These are phyloP conservation scores for Hirsutella minnesotensis DNA, from an alignment of 2,329 filamentous ascomycete species.

Conservation along the genomic window DNA sequence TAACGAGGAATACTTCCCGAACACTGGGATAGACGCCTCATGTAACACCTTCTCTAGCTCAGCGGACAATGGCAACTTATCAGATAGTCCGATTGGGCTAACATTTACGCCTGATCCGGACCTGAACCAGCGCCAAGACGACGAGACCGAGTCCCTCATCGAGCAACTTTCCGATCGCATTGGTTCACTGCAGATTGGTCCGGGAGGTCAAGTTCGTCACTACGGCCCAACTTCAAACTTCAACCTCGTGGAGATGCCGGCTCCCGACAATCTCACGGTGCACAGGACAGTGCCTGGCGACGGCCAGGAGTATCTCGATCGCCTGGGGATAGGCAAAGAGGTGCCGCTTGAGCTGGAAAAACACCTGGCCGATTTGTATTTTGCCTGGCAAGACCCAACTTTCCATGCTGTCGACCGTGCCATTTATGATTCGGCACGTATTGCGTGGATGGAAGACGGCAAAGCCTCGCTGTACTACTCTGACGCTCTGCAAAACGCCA, in stretches of 20 bases:
- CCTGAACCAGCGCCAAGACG: conserved; percentile 7
- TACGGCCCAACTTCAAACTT: conserved; percentile 16
- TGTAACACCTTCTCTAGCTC: too few relatives aligned
- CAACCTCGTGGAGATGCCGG: conserved; percentile 13
- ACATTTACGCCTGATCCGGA: conserved; percentile 4
- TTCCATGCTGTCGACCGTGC: conserved; percentile 13
- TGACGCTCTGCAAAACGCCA: conserved; percentile 14
- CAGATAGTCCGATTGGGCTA: conserved; percentile 3
- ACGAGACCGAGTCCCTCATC: conserved; percentile 13
- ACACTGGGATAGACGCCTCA: too few relatives aligned
- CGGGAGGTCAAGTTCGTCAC: conserved; percentile 11
- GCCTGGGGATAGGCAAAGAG: conserved; percentile 9
- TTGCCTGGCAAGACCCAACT: conserved; percentile 11
- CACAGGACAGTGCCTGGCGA: conserved; percentile 14
- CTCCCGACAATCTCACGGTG: conserved; percentile 10
- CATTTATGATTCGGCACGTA: conserved; percentile 9
- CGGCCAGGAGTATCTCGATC: conserved; percentile 13
- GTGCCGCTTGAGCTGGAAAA: conserved; percentile 8
- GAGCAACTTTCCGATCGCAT: conserved; percentile 15
- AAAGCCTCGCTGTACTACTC: conserved; percentile 16
- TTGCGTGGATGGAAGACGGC: conserved; percentile 7
- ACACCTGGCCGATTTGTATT: conserved; percentile 10
- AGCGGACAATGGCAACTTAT: too few relatives aligned
- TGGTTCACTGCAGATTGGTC: conserved; percentile 12
- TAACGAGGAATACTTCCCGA: too few relatives aligned